phyloP scores from a whole-genome alignment of 1,284 basidiomycete genomes.

The Filobasidium uniguttulatum region DNA sequence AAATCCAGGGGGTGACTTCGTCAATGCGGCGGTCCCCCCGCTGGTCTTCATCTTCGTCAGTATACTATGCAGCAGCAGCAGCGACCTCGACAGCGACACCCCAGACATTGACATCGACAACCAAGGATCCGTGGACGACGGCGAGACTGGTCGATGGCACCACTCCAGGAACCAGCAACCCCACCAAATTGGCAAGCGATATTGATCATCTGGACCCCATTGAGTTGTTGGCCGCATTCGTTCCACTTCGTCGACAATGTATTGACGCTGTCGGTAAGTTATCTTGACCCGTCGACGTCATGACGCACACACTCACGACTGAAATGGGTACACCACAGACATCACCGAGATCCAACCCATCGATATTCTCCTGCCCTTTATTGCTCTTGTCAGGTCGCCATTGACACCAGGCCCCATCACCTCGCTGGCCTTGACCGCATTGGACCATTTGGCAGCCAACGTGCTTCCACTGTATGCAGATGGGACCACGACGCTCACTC shows the following conservation, averaged over 20 bases:
- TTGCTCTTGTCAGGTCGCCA: constrained; percentile 81
- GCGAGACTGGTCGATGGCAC: too few species aligned
- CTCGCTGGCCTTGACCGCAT: constrained; percentile 67
- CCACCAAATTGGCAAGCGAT: constrained; percentile 18
- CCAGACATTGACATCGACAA: background rate
- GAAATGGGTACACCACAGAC: constrained; percentile 35
- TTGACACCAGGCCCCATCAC: constrained; percentile 90
- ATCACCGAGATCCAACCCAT: constrained; percentile 48
- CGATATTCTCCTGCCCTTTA: constrained; percentile 67
- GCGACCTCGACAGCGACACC: constrained; percentile 7
- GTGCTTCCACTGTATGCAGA: constrained; percentile 45
- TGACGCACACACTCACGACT: background rate
- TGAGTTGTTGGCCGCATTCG: constrained; percentile 78
- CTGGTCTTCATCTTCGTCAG: constrained; percentile 46
- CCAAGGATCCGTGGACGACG: constrained; percentile 20
- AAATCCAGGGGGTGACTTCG: constrained; percentile 83
- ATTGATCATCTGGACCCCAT: constrained; percentile 25
- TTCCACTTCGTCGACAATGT: constrained; percentile 65
- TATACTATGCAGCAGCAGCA: constrained; percentile 17
- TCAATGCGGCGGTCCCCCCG: constrained; percentile 95
- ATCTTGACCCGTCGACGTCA: background rate
- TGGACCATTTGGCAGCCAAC: constrained; percentile 75
- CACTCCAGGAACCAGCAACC: constrained; percentile 27
- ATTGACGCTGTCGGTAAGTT: constrained; percentile 57
- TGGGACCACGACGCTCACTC: constrained; percentile 12